phyloP scores from a whole-genome alignment of 2,329 filamentous ascomycete species.

The Fusarium robinianum region DNA sequence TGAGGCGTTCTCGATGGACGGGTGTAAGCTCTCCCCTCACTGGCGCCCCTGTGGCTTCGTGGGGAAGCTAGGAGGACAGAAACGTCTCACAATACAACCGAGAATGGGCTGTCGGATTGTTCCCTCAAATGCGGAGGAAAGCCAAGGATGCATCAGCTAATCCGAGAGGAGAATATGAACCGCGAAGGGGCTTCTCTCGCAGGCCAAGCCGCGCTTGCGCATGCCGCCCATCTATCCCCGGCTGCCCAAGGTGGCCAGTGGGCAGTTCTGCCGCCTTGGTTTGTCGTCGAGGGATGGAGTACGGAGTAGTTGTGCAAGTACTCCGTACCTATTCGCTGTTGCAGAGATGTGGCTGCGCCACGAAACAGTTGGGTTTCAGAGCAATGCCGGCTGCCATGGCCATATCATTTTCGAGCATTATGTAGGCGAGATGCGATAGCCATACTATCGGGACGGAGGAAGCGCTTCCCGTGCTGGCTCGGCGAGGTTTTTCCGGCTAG shows the following conservation, averaged over 20 bases:
- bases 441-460: constrained; percentile 13
- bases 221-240: constrained; percentile 17
- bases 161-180: constrained; percentile 9
- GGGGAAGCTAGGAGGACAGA: constrained; percentile 14
- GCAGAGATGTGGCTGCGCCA: constrained; percentile 24
- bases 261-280: constrained; percentile 10
- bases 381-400: constrained; percentile 5
- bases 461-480: too few relatives aligned
- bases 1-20: too few relatives aligned
- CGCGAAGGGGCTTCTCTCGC: constrained; percentile 2
- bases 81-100: constrained; percentile 11
- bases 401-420: constrained; percentile 6
- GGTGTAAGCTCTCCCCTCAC: not conserved
- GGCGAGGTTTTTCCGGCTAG: too few relatives aligned
- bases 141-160: constrained; percentile 11
- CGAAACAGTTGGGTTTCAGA: constrained; percentile 10
- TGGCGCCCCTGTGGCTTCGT: not conserved
- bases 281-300: too few relatives aligned
- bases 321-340: too few relatives aligned
- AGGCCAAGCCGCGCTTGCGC: constrained; percentile 15
- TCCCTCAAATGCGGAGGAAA: constrained; percentile 19
- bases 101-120: constrained; percentile 15
- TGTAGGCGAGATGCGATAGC: constrained; percentile 21
- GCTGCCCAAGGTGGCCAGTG: constrained; percentile 1
- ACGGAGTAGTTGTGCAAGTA: too few relatives aligned